Conservation (phyloP, 176 grass and related monocot species). For the Aegilops longissima region DNA sequence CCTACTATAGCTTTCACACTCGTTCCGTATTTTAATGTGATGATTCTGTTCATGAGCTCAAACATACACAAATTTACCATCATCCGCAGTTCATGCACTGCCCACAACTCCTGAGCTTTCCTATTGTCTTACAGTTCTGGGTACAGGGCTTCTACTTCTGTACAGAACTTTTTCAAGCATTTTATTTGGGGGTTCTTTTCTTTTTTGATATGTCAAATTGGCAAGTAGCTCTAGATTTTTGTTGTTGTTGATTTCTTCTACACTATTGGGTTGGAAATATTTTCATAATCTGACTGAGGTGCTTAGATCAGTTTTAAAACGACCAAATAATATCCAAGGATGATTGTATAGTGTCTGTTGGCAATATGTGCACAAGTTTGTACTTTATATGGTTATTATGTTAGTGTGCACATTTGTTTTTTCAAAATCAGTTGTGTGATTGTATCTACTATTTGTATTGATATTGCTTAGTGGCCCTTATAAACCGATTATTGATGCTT, state of each 20-base stretch:
- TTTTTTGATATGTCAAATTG: not conserved
- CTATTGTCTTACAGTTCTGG: not conserved
- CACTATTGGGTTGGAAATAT: not conserved
- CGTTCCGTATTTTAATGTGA: not conserved
- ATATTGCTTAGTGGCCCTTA: not conserved
- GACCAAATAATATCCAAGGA: not conserved
- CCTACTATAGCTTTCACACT: not conserved
- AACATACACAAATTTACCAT: not conserved
- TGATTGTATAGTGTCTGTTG: not conserved
- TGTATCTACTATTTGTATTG: not conserved
- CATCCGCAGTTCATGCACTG: not conserved
- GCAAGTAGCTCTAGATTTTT: not conserved
- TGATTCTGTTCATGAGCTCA: not conserved
- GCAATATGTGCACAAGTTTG: not conserved
- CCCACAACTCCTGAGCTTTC: not conserved
- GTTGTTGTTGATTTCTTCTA: not conserved
- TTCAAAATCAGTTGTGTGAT: not conserved
- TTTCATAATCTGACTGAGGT: not conserved
- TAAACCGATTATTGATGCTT: constrained; percentile 20
- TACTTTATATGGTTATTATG: not conserved
- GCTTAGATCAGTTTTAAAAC: not conserved
- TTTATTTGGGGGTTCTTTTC: not conserved
- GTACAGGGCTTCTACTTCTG: not conserved
- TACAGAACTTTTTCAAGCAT: not conserved
- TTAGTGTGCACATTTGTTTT: not conserved